Percentiles rank a stretch among this genome's conserved stretches.
phyloP scores from a whole-genome alignment of 768 basidiomycete species.

The Trametes meyenii region DNA sequence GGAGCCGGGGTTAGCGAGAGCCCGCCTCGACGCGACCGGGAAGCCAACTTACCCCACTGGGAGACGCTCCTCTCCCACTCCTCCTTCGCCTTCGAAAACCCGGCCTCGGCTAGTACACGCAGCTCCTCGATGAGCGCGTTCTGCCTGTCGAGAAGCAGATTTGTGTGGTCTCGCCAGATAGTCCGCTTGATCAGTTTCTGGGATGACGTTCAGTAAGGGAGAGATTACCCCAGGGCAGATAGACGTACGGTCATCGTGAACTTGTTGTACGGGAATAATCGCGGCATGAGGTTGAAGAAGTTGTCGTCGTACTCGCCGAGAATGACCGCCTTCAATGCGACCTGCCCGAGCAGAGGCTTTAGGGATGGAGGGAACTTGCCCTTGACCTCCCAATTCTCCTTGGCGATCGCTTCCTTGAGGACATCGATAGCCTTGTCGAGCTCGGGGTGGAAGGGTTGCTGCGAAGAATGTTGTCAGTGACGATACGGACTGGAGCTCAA shows the following conservation, averaged over 20 bases:
- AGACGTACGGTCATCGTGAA: slow-evolving; percentile 83
- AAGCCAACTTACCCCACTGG: slow-evolving; percentile 59
- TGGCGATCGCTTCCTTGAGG: slow-evolving; percentile 60
- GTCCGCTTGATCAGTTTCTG: slow-evolving; percentile 94
- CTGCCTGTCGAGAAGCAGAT: slow-evolving; percentile 66
- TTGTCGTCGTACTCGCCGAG: slow-evolving; percentile 91
- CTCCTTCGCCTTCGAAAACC: slow-evolving; percentile 69
- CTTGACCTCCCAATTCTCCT: slow-evolving; percentile 77
- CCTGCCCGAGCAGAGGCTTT: slow-evolving; percentile 69
- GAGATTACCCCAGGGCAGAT: neutral
- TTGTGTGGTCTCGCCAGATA: slow-evolving; percentile 75
- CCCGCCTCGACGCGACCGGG: neutral
- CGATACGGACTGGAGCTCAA: neutral
- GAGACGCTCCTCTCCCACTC: slow-evolving; percentile 74
- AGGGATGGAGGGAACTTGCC: slow-evolving; percentile 87
- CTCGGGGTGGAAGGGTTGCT: slow-evolving; percentile 73
- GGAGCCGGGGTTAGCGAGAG: neutral
- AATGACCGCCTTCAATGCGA: slow-evolving; percentile 77
- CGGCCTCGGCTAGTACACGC: slow-evolving; percentile 57
- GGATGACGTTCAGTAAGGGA: neutral
- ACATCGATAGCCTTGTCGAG: slow-evolving; percentile 63
- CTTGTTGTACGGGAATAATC: slow-evolving; percentile 90
- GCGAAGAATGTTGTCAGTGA: neutral
- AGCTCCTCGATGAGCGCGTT: slow-evolving; percentile 70
- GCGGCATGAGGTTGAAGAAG: slow-evolving; percentile 89